Conservation (phyloP, 306 rosid species). For the Begonia masoniana region DNA sequence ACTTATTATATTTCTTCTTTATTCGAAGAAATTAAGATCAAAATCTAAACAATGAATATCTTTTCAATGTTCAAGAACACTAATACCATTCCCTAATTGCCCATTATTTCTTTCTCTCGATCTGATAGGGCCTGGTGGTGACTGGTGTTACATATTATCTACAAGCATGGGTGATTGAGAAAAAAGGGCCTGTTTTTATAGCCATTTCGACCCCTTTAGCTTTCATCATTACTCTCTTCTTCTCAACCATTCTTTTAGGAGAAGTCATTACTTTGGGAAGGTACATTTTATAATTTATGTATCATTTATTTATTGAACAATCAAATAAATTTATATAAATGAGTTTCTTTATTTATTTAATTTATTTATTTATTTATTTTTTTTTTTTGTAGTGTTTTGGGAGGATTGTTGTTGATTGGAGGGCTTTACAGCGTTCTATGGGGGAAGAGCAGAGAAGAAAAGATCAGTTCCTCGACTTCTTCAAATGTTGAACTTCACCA, state of each 20-base stretch:
- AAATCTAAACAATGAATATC: too few species aligned
- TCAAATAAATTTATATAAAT: neutral
- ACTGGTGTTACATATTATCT: slow-evolving; percentile 61
- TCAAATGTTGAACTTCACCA: neutral
- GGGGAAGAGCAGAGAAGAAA: slow-evolving; percentile 61
- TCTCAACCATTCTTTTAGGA: slow-evolving; percentile 49
- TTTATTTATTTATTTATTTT: too few species aligned
- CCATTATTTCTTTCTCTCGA: neutral
- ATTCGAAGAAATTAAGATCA: neutral
- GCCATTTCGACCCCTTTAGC: slow-evolving; percentile 73
- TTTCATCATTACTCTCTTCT: slow-evolving; percentile 41
- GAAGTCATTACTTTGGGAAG: slow-evolving; percentile 59
- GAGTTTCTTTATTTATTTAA: neutral
- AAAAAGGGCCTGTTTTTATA: slow-evolving; percentile 72
- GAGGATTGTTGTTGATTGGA: slow-evolving; percentile 41
- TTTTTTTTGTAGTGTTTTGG: slow-evolving; percentile 36
- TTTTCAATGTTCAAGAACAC: too few species aligned
- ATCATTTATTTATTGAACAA: neutral
- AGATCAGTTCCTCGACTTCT: slow-evolving; percentile 1
- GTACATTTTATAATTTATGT: slow-evolving; percentile 13
- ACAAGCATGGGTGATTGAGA: slow-evolving; percentile 82
- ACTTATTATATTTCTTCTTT: too few species aligned
- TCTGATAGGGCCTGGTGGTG: slow-evolving; percentile 56
- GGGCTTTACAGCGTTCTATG: slow-evolving; percentile 68
- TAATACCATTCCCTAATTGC: too few species aligned